These are phyloP conservation scores for Cercophora sp. DNA, from an alignment of 495 filamentous ascomycete species.

Conservation along the genomic window DNA sequence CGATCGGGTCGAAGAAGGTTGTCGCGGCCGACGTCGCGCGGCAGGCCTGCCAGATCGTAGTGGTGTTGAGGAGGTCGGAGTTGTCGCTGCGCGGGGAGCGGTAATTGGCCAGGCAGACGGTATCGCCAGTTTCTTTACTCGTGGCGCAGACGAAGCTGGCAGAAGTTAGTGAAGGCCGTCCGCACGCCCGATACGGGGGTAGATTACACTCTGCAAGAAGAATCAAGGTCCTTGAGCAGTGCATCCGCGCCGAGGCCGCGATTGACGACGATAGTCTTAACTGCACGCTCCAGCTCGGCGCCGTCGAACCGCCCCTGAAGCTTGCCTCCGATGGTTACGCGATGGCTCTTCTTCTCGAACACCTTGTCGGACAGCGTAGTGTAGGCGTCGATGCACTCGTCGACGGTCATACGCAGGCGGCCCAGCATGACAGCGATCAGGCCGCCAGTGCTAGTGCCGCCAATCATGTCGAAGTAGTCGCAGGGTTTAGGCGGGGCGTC, in stretches of 20 bases:
- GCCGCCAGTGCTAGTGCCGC: slow-evolving; percentile 28
- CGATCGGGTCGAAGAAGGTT: slow-evolving; percentile 46
- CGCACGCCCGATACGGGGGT: background rate
- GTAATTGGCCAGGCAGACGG: slow-evolving; percentile 46
- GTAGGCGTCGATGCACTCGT: slow-evolving; percentile 46
- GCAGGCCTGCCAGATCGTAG: slow-evolving; percentile 39
- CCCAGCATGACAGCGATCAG: slow-evolving; percentile 36
- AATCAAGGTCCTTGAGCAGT: slow-evolving; percentile 36
- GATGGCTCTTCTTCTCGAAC: slow-evolving; percentile 35
- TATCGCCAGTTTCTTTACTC: slow-evolving; percentile 37
- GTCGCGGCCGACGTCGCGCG: slow-evolving; percentile 42
- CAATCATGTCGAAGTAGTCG: slow-evolving; percentile 39
- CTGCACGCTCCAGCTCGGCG: slow-evolving; percentile 34
- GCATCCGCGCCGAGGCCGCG: slow-evolving; percentile 35
- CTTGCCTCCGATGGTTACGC: slow-evolving; percentile 31
- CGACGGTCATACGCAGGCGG: slow-evolving; percentile 39
- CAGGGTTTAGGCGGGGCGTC: slow-evolving; percentile 44
- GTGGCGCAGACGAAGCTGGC: slow-evolving; percentile 50
- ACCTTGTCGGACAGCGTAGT: slow-evolving; percentile 30
- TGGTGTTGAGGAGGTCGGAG: slow-evolving; percentile 8
- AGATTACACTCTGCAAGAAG: slow-evolving; percentile 33
- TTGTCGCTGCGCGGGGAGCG: slow-evolving; percentile 25
- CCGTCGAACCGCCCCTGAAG: slow-evolving; percentile 38
- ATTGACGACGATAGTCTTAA: slow-evolving; percentile 38
- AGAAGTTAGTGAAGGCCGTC: background rate